phyloP scores from a whole-genome alignment of 2,329 filamentous ascomycete species.

The Talaromyces funiculosus region DNA sequence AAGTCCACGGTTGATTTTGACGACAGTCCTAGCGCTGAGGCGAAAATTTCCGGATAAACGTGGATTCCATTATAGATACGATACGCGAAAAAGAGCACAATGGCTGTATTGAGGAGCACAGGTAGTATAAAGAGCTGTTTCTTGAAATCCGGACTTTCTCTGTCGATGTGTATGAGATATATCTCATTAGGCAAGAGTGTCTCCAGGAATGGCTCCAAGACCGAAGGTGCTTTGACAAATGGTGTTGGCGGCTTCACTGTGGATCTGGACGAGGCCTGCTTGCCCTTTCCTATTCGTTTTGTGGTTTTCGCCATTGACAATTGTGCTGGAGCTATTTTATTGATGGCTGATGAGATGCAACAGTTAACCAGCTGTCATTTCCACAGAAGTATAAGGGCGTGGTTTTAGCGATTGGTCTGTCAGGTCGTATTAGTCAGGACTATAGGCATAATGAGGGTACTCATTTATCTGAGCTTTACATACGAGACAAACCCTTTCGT shows the following conservation, averaged over 20 bases:
- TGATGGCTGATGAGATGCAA: not conserved
- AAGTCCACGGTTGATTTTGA: constrained; percentile 64
- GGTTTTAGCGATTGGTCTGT: not conserved
- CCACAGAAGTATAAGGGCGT: not conserved
- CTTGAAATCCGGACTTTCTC: constrained; percentile 64
- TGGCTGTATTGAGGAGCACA: constrained; percentile 65
- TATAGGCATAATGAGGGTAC: not conserved
- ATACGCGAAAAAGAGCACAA: constrained; percentile 60
- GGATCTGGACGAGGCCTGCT: constrained; percentile 20
- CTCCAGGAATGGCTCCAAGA: constrained; percentile 60
- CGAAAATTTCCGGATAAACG: constrained; percentile 64
- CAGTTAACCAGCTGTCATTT: not conserved
- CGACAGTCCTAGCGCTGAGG: constrained; percentile 58
- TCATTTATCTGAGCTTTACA: not conserved
- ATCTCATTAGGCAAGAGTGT: constrained; percentile 63
- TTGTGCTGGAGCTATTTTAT: not conserved
- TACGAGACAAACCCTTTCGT: not conserved
- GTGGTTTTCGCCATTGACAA: constrained; percentile 31
- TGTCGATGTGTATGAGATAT: constrained; percentile 82
- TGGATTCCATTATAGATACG: constrained; percentile 65
- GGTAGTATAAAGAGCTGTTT: constrained; percentile 77
- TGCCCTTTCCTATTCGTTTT: constrained; percentile 26
- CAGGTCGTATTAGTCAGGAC: not conserved
- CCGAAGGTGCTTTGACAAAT: constrained; percentile 61
- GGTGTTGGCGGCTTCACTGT: constrained; percentile 50